Conservation (phyloP, 495 filamentous ascomycete genomes). For the Elaphomyces granulatus region DNA sequence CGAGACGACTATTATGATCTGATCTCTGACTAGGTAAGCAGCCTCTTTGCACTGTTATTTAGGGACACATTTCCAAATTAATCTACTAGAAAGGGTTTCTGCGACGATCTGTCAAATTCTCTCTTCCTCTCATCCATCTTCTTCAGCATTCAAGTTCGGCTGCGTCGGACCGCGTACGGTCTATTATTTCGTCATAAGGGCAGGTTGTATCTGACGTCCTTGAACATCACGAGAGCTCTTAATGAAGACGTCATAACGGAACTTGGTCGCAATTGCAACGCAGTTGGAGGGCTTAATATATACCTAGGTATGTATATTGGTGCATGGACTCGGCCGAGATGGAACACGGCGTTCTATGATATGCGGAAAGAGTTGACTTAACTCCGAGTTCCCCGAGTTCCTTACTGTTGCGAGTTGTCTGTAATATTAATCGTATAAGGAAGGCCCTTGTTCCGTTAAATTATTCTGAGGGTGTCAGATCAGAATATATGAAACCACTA, state of each 20-base stretch:
- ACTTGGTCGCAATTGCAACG: background rate
- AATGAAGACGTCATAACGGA: background rate
- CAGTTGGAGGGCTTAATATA: too few relatives aligned
- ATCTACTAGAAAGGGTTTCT: constrained; percentile 11
- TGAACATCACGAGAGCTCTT: background rate
- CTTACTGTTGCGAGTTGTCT: too few relatives aligned
- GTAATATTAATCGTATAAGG: too few relatives aligned
- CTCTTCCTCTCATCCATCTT: constrained; percentile 14
- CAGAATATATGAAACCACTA: too few relatives aligned
- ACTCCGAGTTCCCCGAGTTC: too few relatives aligned
- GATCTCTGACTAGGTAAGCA: constrained; percentile 5
- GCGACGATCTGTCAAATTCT: constrained; percentile 20
- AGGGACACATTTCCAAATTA: too few relatives aligned
- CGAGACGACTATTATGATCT: constrained; percentile 28
- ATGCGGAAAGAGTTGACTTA: too few relatives aligned
- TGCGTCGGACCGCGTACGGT: background rate
- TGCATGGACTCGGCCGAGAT: too few relatives aligned
- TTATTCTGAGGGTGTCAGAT: too few relatives aligned
- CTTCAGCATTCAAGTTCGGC: background rate
- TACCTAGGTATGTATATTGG: too few relatives aligned
- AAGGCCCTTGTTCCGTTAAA: too few relatives aligned
- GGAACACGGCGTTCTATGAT: too few relatives aligned
- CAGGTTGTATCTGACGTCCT: background rate
- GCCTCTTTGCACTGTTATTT: background rate
- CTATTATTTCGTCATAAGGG: background rate